Evolutionary conservation across 1,284 basidiomycete species (phyloP), one percentile per base, ranked within the genome.

Genomic region (Athelia sp.): DNA sequence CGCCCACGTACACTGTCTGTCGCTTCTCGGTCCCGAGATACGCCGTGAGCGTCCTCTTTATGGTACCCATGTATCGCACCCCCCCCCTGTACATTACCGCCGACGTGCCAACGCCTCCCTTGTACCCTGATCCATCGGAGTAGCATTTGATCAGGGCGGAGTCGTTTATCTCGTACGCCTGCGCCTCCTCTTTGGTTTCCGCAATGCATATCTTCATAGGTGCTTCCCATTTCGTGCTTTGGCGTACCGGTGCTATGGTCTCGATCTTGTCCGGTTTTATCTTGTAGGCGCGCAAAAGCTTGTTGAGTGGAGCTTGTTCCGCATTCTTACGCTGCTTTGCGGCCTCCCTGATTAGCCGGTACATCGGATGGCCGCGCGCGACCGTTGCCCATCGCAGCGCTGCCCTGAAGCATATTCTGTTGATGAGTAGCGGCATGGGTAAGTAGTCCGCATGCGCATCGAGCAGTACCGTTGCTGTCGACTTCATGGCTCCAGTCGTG

Each of bases 41-140:
- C n/a, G 15, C 15, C n/a, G 55, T 29, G 2, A 45, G 46, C 6
- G 36, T 19, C 14, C 34, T 36, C 9, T 1, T 29, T 14, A 15
- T 14, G 36, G 6, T 6, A 40, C 19, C 19, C n/a, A n/a, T n/a
- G 26, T 29, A 13, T 29, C 26, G 26, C 13, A 4, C 26, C 11
- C 29, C 35, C 18, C 46, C 14, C 21, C n/a, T 43, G 22, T 47
- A 52, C 3, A 60, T 36, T 2, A 61, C 53, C 29, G 58, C 63
- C 40, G 62, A 60, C 31, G 60, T 64, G 22, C 64, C 63, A 17
- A 55, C 52, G 1, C 42, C 13, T 0, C 52, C 52, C 2, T 57
- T 42, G 6, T 52, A 42, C 2, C 56, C 56, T 31, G 60, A 65
- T 2, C 64, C 61, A 47, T 67, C 63, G 1, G 58, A 54, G 50